Conservation (phyloP, 495 filamentous ascomycete genomes). For the Aspergillus sclerotiicarbonarius region DNA sequence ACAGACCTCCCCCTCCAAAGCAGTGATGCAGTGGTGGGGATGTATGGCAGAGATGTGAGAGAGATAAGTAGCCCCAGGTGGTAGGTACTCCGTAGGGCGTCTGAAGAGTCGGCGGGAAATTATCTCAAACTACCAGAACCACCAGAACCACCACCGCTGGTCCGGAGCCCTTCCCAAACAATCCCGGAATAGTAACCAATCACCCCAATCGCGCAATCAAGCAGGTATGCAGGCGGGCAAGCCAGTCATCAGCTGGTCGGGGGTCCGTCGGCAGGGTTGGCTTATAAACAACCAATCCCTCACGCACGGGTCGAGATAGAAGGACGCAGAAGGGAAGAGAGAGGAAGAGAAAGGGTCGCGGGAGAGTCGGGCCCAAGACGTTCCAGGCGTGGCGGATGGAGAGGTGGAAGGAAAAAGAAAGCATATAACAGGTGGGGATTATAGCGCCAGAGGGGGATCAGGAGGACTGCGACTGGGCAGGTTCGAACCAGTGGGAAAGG, state of each 20-base stretch:
- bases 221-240: neutral
- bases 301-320: slow-evolving; percentile 8
- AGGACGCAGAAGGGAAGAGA: slow-evolving; percentile 8
- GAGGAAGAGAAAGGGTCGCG: neutral
- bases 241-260: slow-evolving; percentile 1
- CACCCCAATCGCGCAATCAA: neutral
- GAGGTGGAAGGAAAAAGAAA: neutral
- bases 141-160: neutral
- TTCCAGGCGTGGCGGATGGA: slow-evolving; percentile 7
- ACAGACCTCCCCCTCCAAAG: too few species aligned
- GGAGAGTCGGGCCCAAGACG: neutral
- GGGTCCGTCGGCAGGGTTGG: slow-evolving; percentile 6
- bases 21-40: too few species aligned
- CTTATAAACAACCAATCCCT: slow-evolving; percentile 4
- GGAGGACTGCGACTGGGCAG: neutral
- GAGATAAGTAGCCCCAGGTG: neutral
- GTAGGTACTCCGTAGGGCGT: neutral
- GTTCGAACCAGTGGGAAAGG: neutral
- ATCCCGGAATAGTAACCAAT: neutral
- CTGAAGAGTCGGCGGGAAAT: neutral
- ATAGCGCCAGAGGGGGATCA: neutral
- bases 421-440: slow-evolving; percentile 2
- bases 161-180: neutral
- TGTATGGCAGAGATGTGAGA: neutral
- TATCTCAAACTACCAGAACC: too few species aligned